Conservation (phyloP, 306 rosid species). For the Dryas octopetala region DNA sequence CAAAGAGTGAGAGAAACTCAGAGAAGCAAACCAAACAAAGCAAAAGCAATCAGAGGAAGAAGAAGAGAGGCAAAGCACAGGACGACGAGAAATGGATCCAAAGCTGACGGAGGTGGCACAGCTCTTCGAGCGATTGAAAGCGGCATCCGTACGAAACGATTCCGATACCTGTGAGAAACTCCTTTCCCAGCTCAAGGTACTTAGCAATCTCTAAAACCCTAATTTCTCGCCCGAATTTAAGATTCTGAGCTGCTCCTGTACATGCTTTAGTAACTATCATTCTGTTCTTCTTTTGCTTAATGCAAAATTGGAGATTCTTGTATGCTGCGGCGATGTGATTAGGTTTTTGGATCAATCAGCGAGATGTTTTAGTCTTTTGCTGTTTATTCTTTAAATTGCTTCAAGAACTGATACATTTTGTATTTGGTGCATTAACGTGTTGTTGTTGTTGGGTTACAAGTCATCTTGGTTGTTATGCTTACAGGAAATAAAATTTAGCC, state of each 20-base stretch:
- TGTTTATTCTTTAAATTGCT: too few relatives aligned
- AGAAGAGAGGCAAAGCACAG: background rate
- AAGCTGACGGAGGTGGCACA: constrained; percentile 72
- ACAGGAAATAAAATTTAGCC: background rate
- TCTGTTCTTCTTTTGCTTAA: background rate
- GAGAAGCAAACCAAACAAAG: background rate
- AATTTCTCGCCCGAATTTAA: constrained; percentile 17
- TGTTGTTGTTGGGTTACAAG: background rate
- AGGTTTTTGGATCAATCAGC: background rate
- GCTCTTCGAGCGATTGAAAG: constrained; percentile 79
- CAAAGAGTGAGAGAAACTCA: background rate
- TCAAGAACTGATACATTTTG: background rate
- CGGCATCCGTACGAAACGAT: constrained; percentile 65
- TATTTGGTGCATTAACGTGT: background rate
- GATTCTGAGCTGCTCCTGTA: background rate
- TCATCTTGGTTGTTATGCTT: background rate
- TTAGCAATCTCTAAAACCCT: constrained; percentile 35
- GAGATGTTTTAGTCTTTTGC: background rate
- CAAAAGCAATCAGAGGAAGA: constrained; percentile 12
- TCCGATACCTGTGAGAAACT: constrained; percentile 40
- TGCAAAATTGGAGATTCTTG: background rate
- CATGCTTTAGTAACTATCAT: background rate
- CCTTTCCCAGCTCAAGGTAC: constrained; percentile 84
- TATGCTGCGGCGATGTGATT: background rate
- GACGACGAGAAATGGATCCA: constrained; percentile 55